These are phyloP conservation scores for Colletotrichum sp. DNA, from an alignment of 2,329 filamentous ascomycete species.

Conservation along the genomic window DNA sequence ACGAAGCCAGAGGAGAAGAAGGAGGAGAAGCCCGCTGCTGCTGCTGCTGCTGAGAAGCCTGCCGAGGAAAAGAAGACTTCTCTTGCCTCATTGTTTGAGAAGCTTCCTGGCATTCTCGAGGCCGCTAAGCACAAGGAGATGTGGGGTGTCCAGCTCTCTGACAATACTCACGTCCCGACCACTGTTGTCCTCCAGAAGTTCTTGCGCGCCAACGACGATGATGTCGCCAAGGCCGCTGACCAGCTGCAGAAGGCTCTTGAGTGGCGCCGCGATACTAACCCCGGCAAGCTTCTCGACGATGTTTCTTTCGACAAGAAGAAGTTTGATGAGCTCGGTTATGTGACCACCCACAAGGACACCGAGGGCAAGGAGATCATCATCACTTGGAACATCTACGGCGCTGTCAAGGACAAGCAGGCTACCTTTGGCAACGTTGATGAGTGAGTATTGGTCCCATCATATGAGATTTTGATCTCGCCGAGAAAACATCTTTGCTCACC, in stretches of 20 bases:
- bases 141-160: constrained; percentile 78
- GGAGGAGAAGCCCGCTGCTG: constrained; percentile 26
- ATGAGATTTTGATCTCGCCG: background rate
- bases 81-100: constrained; percentile 61
- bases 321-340: constrained; percentile 81
- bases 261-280: constrained; percentile 82
- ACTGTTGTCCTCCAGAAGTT: constrained; percentile 92
- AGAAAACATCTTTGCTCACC: background rate
- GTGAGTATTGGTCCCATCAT: constrained; percentile 55
- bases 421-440: constrained; percentile 85
- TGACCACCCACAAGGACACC: constrained; percentile 70
- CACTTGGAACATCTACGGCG: constrained; percentile 94
- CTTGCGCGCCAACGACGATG: constrained; percentile 84
- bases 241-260: constrained; percentile 81
- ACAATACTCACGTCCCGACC: constrained; percentile 69
- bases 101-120: constrained; percentile 62
- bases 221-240: constrained; percentile 74
- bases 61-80: constrained; percentile 33
- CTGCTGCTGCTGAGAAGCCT: constrained; percentile 8
- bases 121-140: constrained; percentile 74
- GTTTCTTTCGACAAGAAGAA: constrained; percentile 70
- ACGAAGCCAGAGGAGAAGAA: constrained; percentile 23
- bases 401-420: constrained; percentile 79
- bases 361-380: constrained; percentile 67
- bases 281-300: constrained; percentile 66